Evolutionary conservation across 2,329 filamentous ascomycete species (phyloP).

Genomic region (Colletotrichum incanum): DNA sequence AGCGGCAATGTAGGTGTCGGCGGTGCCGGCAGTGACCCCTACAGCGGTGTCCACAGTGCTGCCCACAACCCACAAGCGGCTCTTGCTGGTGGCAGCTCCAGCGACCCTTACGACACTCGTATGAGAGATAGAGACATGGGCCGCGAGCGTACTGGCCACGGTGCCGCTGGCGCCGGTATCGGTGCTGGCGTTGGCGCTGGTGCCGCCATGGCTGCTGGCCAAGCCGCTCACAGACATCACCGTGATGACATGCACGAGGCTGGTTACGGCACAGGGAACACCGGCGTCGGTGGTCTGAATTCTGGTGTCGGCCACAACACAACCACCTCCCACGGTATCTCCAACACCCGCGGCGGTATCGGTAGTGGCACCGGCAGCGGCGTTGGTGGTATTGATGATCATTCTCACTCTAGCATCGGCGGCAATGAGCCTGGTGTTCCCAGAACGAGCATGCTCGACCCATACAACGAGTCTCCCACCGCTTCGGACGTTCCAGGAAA

Average conservation of each 20-base stretch:
- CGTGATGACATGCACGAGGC: constrained; percentile 34
- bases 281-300: constrained; percentile 4
- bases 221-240: constrained; percentile 35
- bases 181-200: constrained; percentile 34
- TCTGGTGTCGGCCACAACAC: constrained; percentile 14
- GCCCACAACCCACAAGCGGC: constrained; percentile 30
- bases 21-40: constrained; percentile 22
- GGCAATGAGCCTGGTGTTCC: constrained; percentile 33
- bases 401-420: constrained; percentile 10
- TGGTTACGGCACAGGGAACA: constrained; percentile 8
- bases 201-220: constrained; percentile 21
- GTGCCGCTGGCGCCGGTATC: constrained; percentile 25
- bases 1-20: constrained; percentile 19
- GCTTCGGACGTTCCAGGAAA: neutral
- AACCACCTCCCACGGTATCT: neutral
- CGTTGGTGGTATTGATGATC: constrained; percentile 15
- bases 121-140: constrained; percentile 42
- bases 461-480: constrained; percentile 28
- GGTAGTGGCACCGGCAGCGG: neutral
- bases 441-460: constrained; percentile 42
- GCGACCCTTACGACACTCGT: constrained; percentile 39
- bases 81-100: constrained; percentile 20
- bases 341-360: constrained; percentile 18
- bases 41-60: constrained; percentile 21
- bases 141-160: constrained; percentile 37